Evolutionary conservation across 129 eudicot genomes (phyloP), one percentile per base, ranked within the genome.

Genomic region (Tanacetum coccineum): DNA sequence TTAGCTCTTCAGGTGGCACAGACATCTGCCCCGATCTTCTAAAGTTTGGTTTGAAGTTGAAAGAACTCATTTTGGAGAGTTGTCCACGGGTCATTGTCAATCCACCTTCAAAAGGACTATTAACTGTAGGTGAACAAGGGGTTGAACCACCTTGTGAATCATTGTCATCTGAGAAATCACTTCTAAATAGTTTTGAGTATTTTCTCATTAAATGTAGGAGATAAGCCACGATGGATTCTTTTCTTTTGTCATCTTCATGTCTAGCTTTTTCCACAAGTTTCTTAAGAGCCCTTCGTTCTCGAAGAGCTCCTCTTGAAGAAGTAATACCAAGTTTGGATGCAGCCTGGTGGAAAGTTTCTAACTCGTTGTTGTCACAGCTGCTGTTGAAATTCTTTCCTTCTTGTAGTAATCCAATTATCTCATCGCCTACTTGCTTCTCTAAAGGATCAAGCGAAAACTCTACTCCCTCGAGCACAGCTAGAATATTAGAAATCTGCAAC

Each of bases 91-190:
- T 74, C 58, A 58, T 25, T 64, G 71, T 72, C 58, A 58, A 45
- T 68, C 79, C 79, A 60, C 66, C 80, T 68, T 87, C 95, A 18
- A 82, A 85, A 51, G 88, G 81, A 47, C 94, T 94, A 42, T 75
- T 81, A 51, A 92, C 81, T 8, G 96, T 88, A 39, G 98, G 98
- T n/a, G 98, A 92, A 78, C 96, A 88, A 58, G 98, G 98, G 22
- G 96, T 89, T 17, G 98, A 92, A 42, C 98, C 95, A 42, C 66
- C 17, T 74, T 92, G 96, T 59, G 98, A 92, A 56, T 92, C 98
- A 49, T 83, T 89, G 72, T 92, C 98, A 57, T 92, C 98, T 14
- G 87, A 87, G 63, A 92, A 72, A 39, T 92, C 98, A 59, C 84
- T 83, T 70, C 98, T 85, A 74, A 92, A 88, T 71, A 85, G 32